Base-by-base conservation (phyloP, 805 yeast species). In the Ogataea allantospora region DNA sequence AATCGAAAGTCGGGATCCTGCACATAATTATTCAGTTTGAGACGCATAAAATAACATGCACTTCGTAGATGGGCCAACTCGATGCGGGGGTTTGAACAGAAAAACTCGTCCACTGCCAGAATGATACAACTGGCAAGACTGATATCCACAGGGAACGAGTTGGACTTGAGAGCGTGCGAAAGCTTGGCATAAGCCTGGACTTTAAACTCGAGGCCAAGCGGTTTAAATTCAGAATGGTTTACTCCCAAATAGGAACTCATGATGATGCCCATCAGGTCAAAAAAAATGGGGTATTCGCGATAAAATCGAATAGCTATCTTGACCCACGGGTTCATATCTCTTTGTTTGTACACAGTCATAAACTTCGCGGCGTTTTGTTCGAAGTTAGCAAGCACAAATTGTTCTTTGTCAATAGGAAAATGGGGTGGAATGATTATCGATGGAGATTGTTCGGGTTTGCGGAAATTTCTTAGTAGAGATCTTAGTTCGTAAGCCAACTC, bases 291-390 rank as follows among this genome's bases (percentile, higher is more conserved):
- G 18, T 34, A 44, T 12, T 40, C 24, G 12, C 30, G 14, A 5
- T 36, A 25, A 3, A 44, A 30, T 2, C 46, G 48, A 7, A 44
- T n/a, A 15, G 45, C 10, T 9, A 39, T 31, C 6, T 37, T 27
- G 7, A 40, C 8, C 53, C 53, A 49, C 10, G 53, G 53, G 27
- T 49, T 49, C 19, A 13, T 8, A 5, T 20, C 20, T 9, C 27
- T 27, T 8, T 26, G 12, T 3, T 17, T 17, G 26, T 45, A 36
- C n/a, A 49, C 35, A 14, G 48, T 45, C 40, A 49, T 18, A 13
- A 43, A 44, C 9, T 34, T 33, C 7, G 48, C 41, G 5, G 47
- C 47, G 23, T 22, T 33, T 2, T 11, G 21, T n/a, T 42, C 42
- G 20, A 49, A 49, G 5, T 35, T 28, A 24, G 41, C 42, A n/a